Evolutionary conservation across 495 filamentous ascomycete genomes (phyloP).

Genomic region (Mycothermus thermophilus): DNA sequence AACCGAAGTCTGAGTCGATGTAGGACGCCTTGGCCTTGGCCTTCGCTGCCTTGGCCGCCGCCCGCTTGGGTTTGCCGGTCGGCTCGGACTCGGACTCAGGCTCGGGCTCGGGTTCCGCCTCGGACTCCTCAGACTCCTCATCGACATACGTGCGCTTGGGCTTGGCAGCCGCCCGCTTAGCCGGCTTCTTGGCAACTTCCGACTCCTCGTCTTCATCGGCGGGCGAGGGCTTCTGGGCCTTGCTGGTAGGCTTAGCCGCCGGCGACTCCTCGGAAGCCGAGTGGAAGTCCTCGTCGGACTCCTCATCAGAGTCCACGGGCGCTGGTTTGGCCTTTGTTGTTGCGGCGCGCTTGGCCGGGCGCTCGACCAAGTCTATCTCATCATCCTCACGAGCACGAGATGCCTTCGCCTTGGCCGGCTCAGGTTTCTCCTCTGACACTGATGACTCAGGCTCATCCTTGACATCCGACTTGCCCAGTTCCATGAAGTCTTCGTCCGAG

Average conservation of each 20-base stretch:
- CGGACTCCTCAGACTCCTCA: slow-evolving; percentile 1
- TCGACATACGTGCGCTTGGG: not conserved
- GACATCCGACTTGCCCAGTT: slow-evolving; percentile 11
- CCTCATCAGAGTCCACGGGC: not conserved
- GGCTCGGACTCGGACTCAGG: not conserved
- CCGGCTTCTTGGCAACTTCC: slow-evolving; percentile 7
- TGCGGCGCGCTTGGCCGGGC: slow-evolving; percentile 7
- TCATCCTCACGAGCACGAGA: slow-evolving; percentile 7
- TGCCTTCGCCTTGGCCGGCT: slow-evolving; percentile 7
- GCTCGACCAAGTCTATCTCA: too few relatives aligned
- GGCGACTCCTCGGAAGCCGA: slow-evolving; percentile 2
- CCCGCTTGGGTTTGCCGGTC: not conserved
- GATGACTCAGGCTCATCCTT: not conserved
- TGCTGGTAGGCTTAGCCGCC: not conserved
- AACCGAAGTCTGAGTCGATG: slow-evolving; percentile 8
- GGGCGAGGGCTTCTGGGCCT: too few relatives aligned
- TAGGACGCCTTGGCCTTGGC: slow-evolving; percentile 8
- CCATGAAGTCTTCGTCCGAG: slow-evolving; percentile 22
- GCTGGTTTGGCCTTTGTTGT: slow-evolving; percentile 2
- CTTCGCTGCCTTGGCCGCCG: slow-evolving; percentile 1
- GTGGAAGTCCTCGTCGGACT: slow-evolving; percentile 3
- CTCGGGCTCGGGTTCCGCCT: not conserved
- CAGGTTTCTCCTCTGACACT: slow-evolving; percentile 5
- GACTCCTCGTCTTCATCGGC: too few relatives aligned
- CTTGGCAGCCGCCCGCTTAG: slow-evolving; percentile 2